phyloP scores from a whole-genome alignment of 768 basidiomycete genomes.

The Tephrocybe sp. region DNA sequence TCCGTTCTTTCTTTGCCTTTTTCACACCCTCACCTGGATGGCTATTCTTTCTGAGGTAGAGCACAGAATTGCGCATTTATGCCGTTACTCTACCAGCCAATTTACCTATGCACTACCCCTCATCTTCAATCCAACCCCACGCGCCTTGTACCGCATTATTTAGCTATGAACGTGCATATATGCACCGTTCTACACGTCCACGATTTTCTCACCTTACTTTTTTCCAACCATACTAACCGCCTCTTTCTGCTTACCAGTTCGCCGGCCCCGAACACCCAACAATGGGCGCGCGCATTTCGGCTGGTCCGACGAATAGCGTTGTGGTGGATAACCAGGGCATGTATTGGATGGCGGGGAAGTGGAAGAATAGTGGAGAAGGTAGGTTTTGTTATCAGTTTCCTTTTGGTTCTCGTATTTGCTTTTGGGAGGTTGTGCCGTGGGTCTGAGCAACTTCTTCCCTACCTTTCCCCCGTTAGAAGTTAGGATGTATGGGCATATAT shows the following conservation, averaged over 20 bases:
- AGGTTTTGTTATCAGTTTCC: slow-evolving; percentile 5
- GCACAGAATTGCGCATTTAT: too few species aligned
- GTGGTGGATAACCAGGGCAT: slow-evolving; percentile 84
- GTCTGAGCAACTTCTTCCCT: background rate
- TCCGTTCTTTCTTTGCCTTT: background rate
- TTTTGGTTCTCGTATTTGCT: background rate
- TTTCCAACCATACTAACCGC: background rate
- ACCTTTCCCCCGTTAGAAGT: background rate
- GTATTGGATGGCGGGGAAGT: slow-evolving; percentile 90
- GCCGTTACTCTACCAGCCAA: too few species aligned
- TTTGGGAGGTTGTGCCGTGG: background rate
- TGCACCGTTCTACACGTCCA: background rate
- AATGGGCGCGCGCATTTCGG: slow-evolving; percentile 62
- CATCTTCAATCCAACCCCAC: too few species aligned
- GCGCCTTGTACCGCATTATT: too few species aligned
- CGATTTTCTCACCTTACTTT: background rate
- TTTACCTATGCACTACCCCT: too few species aligned
- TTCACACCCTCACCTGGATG: background rate
- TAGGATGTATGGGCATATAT: background rate
- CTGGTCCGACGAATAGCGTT: slow-evolving; percentile 83
- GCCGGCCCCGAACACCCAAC: slow-evolving; percentile 64
- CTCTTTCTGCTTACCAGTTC: slow-evolving; percentile 44
- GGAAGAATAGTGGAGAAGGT: slow-evolving; percentile 96
- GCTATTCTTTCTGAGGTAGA: too few species aligned
- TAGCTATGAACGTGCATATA: background rate